A percentile compares a stretch with the other conserved stretches of the same genome.
Conservation (phyloP, 352 stramenopile genomes). For the Phytopythium aichiense region DNA sequence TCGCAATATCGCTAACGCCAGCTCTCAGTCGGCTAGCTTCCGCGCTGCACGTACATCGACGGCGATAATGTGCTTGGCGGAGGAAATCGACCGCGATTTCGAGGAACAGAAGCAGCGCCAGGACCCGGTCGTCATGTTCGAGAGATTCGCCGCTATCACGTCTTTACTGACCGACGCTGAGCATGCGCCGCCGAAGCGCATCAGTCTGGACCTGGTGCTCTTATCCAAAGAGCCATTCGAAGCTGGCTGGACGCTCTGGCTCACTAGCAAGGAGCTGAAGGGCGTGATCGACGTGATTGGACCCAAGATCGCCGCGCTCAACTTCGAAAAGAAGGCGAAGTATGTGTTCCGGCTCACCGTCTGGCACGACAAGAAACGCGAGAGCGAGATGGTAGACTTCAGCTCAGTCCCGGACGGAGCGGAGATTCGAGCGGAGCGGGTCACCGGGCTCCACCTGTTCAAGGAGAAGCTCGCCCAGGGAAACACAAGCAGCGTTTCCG, state of each 20-base stretch:
- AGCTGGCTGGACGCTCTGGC: neutral
- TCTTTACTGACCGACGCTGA: neutral
- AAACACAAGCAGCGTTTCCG: neutral
- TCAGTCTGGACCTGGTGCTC: neutral
- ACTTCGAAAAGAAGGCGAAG: neutral
- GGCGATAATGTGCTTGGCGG: no score
- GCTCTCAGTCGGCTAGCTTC: no score
- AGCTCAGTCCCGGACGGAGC: no score
- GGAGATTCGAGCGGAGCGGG: neutral
- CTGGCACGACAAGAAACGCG: neutral
- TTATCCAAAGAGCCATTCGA: neutral
- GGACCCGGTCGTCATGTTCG: neutral
- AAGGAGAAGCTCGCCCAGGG: neutral
- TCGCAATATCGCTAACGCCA: no score
- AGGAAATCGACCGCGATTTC: no score
- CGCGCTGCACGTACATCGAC: no score
- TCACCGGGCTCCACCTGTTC: neutral
- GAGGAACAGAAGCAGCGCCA: no score
- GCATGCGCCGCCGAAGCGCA: neutral
- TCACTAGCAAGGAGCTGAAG: neutral
- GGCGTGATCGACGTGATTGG: neutral
- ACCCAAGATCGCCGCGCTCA: neutral
- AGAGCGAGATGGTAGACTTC: neutral
- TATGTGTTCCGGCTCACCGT: neutral
- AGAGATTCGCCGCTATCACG: neutral